These are phyloP conservation scores for Plenodomus biglobosus DNA, from an alignment of 2,329 filamentous ascomycete genomes.

Conservation along the genomic window DNA sequence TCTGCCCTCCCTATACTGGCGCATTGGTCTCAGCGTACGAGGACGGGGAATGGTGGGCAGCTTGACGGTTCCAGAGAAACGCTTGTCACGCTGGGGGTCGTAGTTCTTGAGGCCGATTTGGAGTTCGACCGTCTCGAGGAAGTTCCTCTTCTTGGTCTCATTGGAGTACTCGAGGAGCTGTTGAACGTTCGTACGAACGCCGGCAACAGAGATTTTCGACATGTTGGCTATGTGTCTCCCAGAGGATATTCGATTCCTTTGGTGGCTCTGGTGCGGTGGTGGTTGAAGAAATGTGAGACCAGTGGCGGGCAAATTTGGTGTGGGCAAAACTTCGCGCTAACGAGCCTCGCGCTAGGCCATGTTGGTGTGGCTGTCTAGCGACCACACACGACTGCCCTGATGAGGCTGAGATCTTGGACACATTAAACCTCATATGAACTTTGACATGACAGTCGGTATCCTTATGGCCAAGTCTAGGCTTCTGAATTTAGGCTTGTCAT, in stretches of 20 bases:
- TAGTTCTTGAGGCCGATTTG: slow-evolving; percentile 54
- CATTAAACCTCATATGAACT: too few relatives aligned
- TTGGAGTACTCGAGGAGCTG: slow-evolving; percentile 93
- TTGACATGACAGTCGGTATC: too few relatives aligned
- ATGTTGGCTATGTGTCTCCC: slow-evolving; percentile 59
- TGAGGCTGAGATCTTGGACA: too few relatives aligned
- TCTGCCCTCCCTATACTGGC: background rate
- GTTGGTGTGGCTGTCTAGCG: background rate
- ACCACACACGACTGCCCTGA: too few relatives aligned
- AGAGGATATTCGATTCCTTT: slow-evolving; percentile 46
- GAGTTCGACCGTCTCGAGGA: slow-evolving; percentile 87
- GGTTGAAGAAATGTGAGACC: slow-evolving; percentile 21
- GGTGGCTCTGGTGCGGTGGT: slow-evolving; percentile 44
- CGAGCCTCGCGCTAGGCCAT: slow-evolving; percentile 11
- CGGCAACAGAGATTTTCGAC: slow-evolving; percentile 88
- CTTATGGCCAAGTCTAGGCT: too few relatives aligned
- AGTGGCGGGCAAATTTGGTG: background rate
- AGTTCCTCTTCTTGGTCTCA: slow-evolving; percentile 97
- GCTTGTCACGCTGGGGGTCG: slow-evolving; percentile 99
- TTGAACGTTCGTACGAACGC: slow-evolving; percentile 93
- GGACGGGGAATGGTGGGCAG: slow-evolving; percentile 86
- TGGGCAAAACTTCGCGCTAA: slow-evolving; percentile 14
- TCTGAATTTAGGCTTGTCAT: too few relatives aligned
- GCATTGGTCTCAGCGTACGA: slow-evolving; percentile 19
- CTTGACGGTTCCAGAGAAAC: slow-evolving; percentile 99